Evolutionary conservation across 495 filamentous ascomycete species (phyloP).

Genomic region (Aspergillus nanangensis): DNA sequence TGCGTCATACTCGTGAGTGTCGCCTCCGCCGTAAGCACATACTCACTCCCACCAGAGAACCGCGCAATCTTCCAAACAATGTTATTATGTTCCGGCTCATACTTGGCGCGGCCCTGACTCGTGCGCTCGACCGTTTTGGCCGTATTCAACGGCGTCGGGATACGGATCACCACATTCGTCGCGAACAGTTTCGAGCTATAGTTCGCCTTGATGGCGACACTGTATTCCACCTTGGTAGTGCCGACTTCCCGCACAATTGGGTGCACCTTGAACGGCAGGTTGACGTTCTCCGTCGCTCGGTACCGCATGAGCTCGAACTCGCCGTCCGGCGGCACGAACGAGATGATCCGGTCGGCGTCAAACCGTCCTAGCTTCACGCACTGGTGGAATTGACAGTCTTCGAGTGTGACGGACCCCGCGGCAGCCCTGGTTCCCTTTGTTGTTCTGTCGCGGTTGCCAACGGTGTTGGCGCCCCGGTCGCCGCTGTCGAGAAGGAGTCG

Average conservation of each 20-base stretch:
- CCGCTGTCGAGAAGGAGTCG: slow-evolving; percentile 72
- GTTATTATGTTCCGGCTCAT: slow-evolving; percentile 95
- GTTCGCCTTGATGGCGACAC: slow-evolving; percentile 94
- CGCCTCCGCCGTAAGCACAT: slow-evolving; percentile 89
- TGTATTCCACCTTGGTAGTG: slow-evolving; percentile 97
- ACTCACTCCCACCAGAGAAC: slow-evolving; percentile 94
- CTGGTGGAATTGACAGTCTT: slow-evolving; percentile 99
- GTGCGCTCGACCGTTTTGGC: slow-evolving; percentile 91
- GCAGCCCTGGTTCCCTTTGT: slow-evolving; percentile 91
- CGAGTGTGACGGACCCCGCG: slow-evolving; percentile 90
- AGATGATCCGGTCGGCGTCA: slow-evolving; percentile 95
- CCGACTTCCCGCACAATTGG: slow-evolving; percentile 97
- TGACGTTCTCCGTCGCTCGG: slow-evolving; percentile 98
- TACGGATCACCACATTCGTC: slow-evolving; percentile 92
- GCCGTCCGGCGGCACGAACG: slow-evolving; percentile 95
- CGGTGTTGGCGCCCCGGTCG: too few relatives aligned
- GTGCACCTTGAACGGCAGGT: slow-evolving; percentile 97
- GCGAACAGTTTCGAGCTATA: slow-evolving; percentile 96
- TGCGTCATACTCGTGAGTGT: slow-evolving; percentile 94
- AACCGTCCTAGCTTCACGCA: slow-evolving; percentile 98
- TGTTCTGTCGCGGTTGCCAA: slow-evolving; percentile 21
- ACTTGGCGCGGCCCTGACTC: slow-evolving; percentile 94
- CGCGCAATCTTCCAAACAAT: slow-evolving; percentile 99
- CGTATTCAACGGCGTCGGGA: slow-evolving; percentile 95
- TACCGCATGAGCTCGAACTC: slow-evolving; percentile 99